phyloP scores from a whole-genome alignment of 495 filamentous ascomycete genomes.

The Talaromyces trachyspermus region DNA sequence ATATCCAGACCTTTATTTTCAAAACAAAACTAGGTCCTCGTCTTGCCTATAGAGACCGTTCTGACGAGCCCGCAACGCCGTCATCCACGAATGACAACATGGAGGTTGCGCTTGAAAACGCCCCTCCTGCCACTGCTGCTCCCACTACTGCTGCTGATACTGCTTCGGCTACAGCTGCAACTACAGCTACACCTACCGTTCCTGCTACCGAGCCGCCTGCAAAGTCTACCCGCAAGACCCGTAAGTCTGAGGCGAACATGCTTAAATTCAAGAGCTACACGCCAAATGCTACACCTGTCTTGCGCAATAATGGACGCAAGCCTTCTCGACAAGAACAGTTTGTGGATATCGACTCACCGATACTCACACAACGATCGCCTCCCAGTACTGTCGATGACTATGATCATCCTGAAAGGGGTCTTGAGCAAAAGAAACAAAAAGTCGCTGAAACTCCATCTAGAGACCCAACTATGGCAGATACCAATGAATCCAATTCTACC shows the following conservation, averaged over 20 bases:
- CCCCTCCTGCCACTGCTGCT: no score
- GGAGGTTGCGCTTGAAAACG: conserved; percentile 3
- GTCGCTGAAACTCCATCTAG: conserved; percentile 2
- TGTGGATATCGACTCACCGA: background rate
- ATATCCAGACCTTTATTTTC: conserved; percentile 9
- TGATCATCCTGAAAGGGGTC: background rate
- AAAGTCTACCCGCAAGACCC: conserved; percentile 12
- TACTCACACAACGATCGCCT: background rate
- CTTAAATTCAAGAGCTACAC: conserved; percentile 9
- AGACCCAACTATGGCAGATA: background rate
- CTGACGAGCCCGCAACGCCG: conserved; percentile 1
- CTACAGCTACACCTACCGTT: no score
- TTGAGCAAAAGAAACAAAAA: background rate
- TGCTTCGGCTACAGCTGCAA: no score
- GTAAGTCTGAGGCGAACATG: conserved; percentile 8
- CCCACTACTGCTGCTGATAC: conserved; percentile 7
- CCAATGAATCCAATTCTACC: conserved; percentile 22
- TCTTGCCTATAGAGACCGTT: background rate
- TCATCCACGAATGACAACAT: background rate
- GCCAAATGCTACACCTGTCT: background rate
- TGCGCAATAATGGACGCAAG: background rate
- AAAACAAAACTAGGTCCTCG: conserved; percentile 8
- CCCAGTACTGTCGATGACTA: conserved; percentile 2
- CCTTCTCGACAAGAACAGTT: conserved; percentile 2
- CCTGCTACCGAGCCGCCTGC: conserved; percentile 9